Evolutionary conservation across 371 early-diverging fungal genomes (phyloP).

Genomic region (Mortierella sp.): DNA sequence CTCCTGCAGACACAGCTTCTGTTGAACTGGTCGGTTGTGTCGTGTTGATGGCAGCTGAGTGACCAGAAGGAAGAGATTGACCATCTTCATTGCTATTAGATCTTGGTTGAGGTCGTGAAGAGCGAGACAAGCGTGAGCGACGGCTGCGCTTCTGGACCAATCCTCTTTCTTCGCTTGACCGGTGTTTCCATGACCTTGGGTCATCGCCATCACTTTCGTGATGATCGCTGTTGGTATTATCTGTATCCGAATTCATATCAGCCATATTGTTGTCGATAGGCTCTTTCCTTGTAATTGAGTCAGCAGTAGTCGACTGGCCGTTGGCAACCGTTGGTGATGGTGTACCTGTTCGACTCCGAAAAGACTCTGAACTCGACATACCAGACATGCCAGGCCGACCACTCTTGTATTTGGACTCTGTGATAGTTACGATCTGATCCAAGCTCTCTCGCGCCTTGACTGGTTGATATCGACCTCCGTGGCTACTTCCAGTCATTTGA

Average conservation of each 20-base stretch:
- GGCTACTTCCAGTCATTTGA: constrained; percentile 27
- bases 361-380: constrained; percentile 1
- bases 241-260: constrained; percentile 6
- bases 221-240: neutral
- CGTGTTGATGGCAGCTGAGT: no score
- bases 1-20: constrained; percentile 70
- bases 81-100: no score
- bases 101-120: neutral
- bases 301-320: neutral
- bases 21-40: neutral
- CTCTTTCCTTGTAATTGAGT: constrained; percentile 1
- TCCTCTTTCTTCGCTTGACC: constrained; percentile 16
- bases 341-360: constrained; percentile 14
- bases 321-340: constrained; percentile 14
- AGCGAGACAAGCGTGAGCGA: constrained; percentile 2
- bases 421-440: constrained; percentile 11
- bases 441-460: constrained; percentile 21
- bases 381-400: neutral
- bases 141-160: constrained; percentile 8
- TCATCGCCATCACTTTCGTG: constrained; percentile 5
- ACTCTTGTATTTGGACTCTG: constrained; percentile 11
- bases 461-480: constrained; percentile 26
- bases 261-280: neutral
- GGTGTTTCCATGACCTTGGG: neutral
- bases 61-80: no score